Evolutionary conservation across 192 early-diverging fungal genomes (phyloP).

Genomic region (Cetraspora pellucida): DNA sequence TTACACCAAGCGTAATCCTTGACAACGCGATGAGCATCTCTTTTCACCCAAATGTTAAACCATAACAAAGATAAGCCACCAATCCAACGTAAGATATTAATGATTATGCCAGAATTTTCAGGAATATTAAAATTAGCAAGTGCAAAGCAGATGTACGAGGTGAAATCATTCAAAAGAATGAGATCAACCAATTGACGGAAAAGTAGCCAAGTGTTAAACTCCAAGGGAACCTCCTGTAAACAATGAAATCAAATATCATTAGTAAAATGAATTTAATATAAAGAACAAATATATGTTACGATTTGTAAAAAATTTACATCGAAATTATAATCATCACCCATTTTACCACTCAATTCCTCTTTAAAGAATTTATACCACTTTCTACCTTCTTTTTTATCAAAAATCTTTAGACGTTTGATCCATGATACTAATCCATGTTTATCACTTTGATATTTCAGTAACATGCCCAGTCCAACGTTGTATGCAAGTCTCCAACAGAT

Average conservation of each 20-base stretch:
- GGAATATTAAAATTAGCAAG: conserved; percentile 80
- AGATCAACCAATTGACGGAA: conserved; percentile 92
- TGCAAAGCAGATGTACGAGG: conserved; percentile 80
- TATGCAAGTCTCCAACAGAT: conserved; percentile 87
- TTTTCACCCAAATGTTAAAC: conserved; percentile 96
- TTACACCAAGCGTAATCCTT: conserved; percentile 98
- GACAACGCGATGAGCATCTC: conserved; percentile 92
- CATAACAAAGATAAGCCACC: conserved; percentile 79
- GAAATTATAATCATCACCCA: conserved; percentile 80
- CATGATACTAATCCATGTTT: conserved; percentile 68
- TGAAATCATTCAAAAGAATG: conserved; percentile 92
- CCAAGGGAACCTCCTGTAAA: conserved; percentile 73
- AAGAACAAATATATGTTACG: conserved; percentile 4
- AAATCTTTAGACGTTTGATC: conserved; percentile 70
- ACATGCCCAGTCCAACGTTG: conserved; percentile 82
- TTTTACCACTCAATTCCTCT: conserved; percentile 72
- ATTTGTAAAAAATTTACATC: conserved; percentile 54
- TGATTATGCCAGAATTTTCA: conserved; percentile 59
- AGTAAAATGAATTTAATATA: conserved; percentile 8
- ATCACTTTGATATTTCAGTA: conserved; percentile 82
- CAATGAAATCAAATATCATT: neutral
- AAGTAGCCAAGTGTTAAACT: conserved; percentile 96
- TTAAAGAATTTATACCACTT: conserved; percentile 63
- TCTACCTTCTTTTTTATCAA: conserved; percentile 58
- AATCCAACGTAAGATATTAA: conserved; percentile 71